A percentile compares a stretch with the other conserved stretches of the same genome.
These are phyloP conservation scores for Nothophoma quercina DNA, from an alignment of 2,329 filamentous ascomycete genomes.

Conservation along the genomic window DNA sequence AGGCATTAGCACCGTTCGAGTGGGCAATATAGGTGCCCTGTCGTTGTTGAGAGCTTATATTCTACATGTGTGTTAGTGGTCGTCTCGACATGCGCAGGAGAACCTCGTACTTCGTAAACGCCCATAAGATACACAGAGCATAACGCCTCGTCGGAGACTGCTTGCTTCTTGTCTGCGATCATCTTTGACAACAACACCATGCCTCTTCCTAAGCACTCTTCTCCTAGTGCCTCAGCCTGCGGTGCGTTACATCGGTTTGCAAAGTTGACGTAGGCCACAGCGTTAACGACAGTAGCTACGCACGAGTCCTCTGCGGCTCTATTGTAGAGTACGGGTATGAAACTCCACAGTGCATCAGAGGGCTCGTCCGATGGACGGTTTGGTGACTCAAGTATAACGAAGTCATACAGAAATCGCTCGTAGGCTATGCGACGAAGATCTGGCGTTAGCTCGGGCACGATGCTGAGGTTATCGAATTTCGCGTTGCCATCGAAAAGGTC, in stretches of 20 bases:
- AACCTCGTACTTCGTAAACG: slow-evolving; percentile 34
- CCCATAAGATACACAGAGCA: slow-evolving; percentile 41
- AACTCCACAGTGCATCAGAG: slow-evolving; percentile 36
- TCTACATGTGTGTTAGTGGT: slow-evolving; percentile 21
- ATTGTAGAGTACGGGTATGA: slow-evolving; percentile 37
- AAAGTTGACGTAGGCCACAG: slow-evolving; percentile 41
- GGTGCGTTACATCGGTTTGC: slow-evolving; percentile 34
- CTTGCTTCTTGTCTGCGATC: slow-evolving; percentile 32
- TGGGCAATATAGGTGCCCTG: slow-evolving; percentile 36
- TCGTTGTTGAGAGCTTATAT: slow-evolving; percentile 28
- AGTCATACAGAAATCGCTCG: slow-evolving; percentile 44
- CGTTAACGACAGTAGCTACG: slow-evolving; percentile 30
- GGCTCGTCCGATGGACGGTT: slow-evolving; percentile 23
- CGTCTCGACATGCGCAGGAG: too few species aligned
- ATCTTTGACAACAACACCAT: slow-evolving; percentile 33
- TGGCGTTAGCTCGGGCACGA: slow-evolving; percentile 19
- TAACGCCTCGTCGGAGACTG: slow-evolving; percentile 32
- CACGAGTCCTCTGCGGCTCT: slow-evolving; percentile 31
- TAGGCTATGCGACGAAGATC: slow-evolving; percentile 38
- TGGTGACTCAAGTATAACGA: slow-evolving; percentile 32
- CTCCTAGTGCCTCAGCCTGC: slow-evolving; percentile 31
- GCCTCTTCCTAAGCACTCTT: slow-evolving; percentile 32
- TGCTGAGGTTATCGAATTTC: slow-evolving; percentile 23
- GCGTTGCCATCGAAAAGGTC: not conserved
- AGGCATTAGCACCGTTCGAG: slow-evolving; percentile 37